A percentile compares a stretch with the other conserved stretches of the same genome.
Evolutionary conservation across 176 grass and related monocot genomes (phyloP).

Genomic region (Carex littledalei): DNA sequence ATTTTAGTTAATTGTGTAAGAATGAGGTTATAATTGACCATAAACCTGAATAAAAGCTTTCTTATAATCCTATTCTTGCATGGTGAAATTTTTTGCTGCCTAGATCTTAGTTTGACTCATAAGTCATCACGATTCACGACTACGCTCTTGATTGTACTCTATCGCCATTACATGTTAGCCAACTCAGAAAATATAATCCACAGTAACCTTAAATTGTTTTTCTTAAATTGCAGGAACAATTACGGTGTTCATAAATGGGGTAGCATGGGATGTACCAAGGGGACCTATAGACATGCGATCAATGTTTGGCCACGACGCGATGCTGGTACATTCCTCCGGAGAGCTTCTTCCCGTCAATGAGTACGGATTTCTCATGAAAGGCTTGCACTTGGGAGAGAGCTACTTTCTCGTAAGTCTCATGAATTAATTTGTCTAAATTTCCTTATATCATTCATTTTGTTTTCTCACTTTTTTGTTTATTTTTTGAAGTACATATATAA

Average conservation of each 20-base stretch:
- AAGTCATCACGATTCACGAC: no score
- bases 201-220: not conserved
- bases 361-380: slow-evolving; percentile 62
- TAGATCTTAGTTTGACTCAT: not conserved
- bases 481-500: not conserved
- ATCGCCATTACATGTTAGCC: not conserved
- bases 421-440: not conserved
- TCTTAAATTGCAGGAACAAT: slow-evolving; percentile 38
- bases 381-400: slow-evolving; percentile 86
- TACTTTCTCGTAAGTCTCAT: slow-evolving; percentile 62
- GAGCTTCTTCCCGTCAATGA: slow-evolving; percentile 68
- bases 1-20: not conserved
- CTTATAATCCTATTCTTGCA: not conserved
- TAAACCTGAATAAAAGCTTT: not conserved
- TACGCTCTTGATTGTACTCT: not conserved
- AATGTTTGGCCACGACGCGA: slow-evolving; percentile 70
- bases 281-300: slow-evolving; percentile 71
- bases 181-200: not conserved
- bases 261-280: slow-evolving; percentile 61
- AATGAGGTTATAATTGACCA: not conserved
- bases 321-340: slow-evolving; percentile 67
- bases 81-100: not conserved
- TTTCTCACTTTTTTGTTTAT: not conserved
- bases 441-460: not conserved
- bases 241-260: slow-evolving; percentile 90